These are phyloP conservation scores for Cladosporium sp. DNA, from an alignment of 2,329 filamentous ascomycete genomes.

Conservation along the genomic window DNA sequence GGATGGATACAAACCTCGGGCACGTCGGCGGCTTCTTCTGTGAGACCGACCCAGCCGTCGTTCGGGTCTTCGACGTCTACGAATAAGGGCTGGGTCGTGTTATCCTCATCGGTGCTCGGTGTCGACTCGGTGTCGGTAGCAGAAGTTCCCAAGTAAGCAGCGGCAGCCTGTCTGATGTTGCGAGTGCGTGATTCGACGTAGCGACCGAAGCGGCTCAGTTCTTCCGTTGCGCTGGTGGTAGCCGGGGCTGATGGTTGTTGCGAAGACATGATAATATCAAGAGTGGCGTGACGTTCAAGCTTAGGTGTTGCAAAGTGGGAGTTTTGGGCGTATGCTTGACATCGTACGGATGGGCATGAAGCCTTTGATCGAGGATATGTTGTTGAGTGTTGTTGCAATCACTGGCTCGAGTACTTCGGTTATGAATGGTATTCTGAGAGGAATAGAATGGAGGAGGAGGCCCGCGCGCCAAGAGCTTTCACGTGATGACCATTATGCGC, in stretches of 20 bases:
- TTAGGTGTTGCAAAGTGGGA: neutral
- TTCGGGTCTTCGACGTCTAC: neutral
- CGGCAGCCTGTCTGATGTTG: neutral
- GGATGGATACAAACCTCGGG: neutral
- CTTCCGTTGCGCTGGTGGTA: conserved; percentile 1
- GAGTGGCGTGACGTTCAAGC: neutral
- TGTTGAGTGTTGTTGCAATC: neutral
- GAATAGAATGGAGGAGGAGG: no score
- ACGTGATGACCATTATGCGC: no score
- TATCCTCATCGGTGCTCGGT: neutral
- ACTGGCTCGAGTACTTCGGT: no score
- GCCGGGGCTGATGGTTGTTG: neutral
- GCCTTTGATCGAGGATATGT: neutral
- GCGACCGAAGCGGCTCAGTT: conserved; percentile 1
- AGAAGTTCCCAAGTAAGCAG: neutral
- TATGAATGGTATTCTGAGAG: no score
- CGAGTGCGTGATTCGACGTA: conserved; percentile 1
- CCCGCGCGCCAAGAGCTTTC: no score
- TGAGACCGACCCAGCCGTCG: neutral
- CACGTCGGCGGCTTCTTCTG: neutral
- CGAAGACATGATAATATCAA: neutral
- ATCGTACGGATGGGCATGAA: neutral
- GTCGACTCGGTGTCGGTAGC: neutral
- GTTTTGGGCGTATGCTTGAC: neutral
- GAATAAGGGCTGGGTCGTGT: neutral